phyloP scores from a whole-genome alignment of 169 alveolate genomes.

The Plasmodium ovale region DNA sequence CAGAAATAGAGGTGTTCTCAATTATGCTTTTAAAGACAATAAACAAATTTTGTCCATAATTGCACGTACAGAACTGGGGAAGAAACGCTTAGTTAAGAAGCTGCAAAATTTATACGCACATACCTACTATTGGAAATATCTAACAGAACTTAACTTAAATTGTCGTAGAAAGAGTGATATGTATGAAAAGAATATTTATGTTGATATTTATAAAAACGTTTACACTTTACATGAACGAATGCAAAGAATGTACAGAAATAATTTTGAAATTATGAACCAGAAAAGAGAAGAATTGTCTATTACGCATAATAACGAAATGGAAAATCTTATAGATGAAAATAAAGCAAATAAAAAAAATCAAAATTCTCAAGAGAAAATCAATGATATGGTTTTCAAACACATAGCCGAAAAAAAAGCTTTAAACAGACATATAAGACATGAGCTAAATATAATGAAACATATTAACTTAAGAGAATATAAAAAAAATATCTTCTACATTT shows the following conservation, averaged over 20 bases:
- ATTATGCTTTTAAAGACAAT: background rate
- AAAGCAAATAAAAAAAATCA: slow-evolving; percentile 26
- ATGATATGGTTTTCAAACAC: slow-evolving; percentile 63
- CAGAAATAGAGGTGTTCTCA: background rate
- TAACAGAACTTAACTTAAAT: slow-evolving; percentile 18
- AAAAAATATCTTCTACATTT: slow-evolving; percentile 51
- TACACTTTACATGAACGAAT: slow-evolving; percentile 30
- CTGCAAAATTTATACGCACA: slow-evolving; percentile 33
- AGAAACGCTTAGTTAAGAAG: slow-evolving; percentile 15
- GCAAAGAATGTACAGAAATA: slow-evolving; percentile 34
- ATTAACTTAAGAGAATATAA: slow-evolving; percentile 54
- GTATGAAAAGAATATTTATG: background rate
- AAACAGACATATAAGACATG: slow-evolving; percentile 61
- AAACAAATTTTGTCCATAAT: background rate
- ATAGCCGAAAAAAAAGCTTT: slow-evolving; percentile 73
- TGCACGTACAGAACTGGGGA: background rate
- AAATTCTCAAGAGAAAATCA: slow-evolving; percentile 7
- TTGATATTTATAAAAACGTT: slow-evolving; percentile 47
- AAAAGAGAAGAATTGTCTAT: slow-evolving; percentile 61
- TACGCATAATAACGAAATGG: slow-evolving; percentile 74
- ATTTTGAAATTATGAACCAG: slow-evolving; percentile 13
- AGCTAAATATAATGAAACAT: slow-evolving; percentile 41
- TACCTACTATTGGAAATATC: slow-evolving; percentile 51
- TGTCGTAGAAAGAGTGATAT: slow-evolving; percentile 5
- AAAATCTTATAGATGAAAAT: slow-evolving; percentile 44